Conservation (phyloP, 139 green algal genomes). For the Spirogloea muscicola region DNA sequence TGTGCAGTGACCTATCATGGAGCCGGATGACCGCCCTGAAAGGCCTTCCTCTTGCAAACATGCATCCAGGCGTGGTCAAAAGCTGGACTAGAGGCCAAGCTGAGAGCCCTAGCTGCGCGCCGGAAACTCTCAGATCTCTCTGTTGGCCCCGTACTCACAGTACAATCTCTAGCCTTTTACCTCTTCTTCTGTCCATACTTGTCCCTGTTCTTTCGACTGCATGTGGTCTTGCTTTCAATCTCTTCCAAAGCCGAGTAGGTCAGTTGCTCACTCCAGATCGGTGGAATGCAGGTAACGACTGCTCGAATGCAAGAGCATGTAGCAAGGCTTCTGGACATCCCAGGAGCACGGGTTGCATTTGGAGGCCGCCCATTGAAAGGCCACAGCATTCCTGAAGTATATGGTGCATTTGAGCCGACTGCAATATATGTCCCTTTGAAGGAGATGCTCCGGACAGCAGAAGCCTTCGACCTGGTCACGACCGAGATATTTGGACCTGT, state of each 20-base stretch:
- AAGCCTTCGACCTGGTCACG: constrained; percentile 72
- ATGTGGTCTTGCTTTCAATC: no score
- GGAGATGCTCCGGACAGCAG: constrained; percentile 59
- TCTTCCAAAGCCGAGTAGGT: no score
- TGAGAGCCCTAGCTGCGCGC: constrained; percentile 57
- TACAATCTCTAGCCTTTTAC: not conserved
- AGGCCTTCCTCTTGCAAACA: no score
- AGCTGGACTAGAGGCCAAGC: constrained; percentile 67
- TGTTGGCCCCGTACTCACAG: constrained; percentile 83
- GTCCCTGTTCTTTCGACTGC: no score
- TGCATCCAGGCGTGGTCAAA: no score
- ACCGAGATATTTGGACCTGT: constrained; percentile 96
- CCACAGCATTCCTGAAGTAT: constrained; percentile 85
- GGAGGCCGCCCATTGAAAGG: constrained; percentile 72
- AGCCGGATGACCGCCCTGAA: no score
- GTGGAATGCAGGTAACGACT: constrained; percentile 70
- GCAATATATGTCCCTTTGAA: constrained; percentile 88
- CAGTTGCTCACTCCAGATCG: no score
- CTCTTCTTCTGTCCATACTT: not conserved
- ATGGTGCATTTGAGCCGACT: constrained; percentile 90
- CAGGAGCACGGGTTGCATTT: constrained; percentile 73
- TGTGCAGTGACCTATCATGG: no score
- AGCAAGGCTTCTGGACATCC: constrained; percentile 70
- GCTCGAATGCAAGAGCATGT: constrained; percentile 76
- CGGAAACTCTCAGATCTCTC: constrained; percentile 81